Base-by-base conservation (phyloP, 2,329 filamentous ascomycete species). In the Hypoxylon sp. region DNA sequence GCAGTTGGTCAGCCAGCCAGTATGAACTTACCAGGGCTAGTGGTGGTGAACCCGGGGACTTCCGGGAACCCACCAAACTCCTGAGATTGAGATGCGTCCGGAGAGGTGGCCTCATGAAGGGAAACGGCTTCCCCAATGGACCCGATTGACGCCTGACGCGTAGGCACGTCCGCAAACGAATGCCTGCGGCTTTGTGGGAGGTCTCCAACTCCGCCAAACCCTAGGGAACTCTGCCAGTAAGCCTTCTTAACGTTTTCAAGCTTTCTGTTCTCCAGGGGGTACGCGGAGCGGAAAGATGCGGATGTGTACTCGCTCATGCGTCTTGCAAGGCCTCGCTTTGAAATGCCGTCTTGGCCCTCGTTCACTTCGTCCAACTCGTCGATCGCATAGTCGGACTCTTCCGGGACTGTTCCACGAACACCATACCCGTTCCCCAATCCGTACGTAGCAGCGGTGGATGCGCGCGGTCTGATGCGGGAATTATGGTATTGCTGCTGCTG, bases 161-260 rank as follows among this genome's bases (percentile, higher is more conserved):
- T 86, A 23, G 83, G 85, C 68, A 88, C 81, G 67, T 87, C 87
- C 48, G 86, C 91, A 70, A 95, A 91, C 1, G 91, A 94, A 73
- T 94, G 91, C 23, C 91, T 86, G 57, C 91, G 84, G 67, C 89
- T 92, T 68, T 92, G 89, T 10, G 88, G 85, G 24, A 86, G 79
- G 59, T 90, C 88, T 3, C 79, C 80, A 20, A 84, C 64, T 13
- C 82, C 80, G 40, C 83, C 82, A 70, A 90, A 89, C 1, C 84
- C 86, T n/a, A 87, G 80, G 4, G 87, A 86, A 65, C 83, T 89
- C 64, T 90, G 88, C 89, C 89, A 92, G 60, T 85, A 83, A 3
- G 82, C 85, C 67, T 85, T 88, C 73, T 88, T 88, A 7, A 88
- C 78, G 64, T 83, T 86, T 58, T 89, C 87, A 8, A 84, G 70